These are phyloP conservation scores for Diaporthe longicolla DNA, from an alignment of 2,329 filamentous ascomycete genomes.

Conservation along the genomic window DNA sequence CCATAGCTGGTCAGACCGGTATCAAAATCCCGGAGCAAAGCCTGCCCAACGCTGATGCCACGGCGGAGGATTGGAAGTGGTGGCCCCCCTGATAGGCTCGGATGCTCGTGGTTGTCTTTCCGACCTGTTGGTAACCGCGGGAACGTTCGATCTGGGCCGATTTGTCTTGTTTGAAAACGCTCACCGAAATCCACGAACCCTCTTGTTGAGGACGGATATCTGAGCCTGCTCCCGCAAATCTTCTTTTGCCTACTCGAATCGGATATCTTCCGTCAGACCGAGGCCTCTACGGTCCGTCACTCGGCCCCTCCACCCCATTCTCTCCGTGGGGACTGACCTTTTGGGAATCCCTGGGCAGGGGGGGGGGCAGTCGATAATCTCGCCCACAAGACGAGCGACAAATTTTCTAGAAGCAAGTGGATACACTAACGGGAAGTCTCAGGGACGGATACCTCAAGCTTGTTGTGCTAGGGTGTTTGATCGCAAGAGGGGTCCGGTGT, in stretches of 20 bases:
- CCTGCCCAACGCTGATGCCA: slow-evolving; percentile 15
- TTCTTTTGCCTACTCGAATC: slow-evolving; percentile 3
- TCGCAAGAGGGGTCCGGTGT: slow-evolving; percentile 19
- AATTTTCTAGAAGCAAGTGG: slow-evolving; percentile 31
- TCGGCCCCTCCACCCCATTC: not conserved
- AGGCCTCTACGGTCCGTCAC: slow-evolving; percentile 12
- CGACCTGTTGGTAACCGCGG: slow-evolving; percentile 18
- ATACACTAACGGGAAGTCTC: slow-evolving; percentile 13
- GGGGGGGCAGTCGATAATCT: slow-evolving; percentile 20
- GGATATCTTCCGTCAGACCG: slow-evolving; percentile 20
- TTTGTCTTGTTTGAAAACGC: slow-evolving; percentile 25
- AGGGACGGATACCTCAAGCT: slow-evolving; percentile 29
- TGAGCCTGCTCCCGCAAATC: not conserved
- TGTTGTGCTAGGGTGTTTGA: slow-evolving; percentile 23
- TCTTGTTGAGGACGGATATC: not conserved
- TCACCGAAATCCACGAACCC: slow-evolving; percentile 9
- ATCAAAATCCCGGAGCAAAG: slow-evolving; percentile 5
- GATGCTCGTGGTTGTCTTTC: not conserved
- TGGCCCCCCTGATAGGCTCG: slow-evolving; percentile 13
- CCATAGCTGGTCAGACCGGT: slow-evolving; percentile 27
- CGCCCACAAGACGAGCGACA: slow-evolving; percentile 27
- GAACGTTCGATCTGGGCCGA: slow-evolving; percentile 17
- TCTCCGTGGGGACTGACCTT: slow-evolving; percentile 7
- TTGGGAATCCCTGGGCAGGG: not conserved
- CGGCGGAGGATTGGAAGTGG: slow-evolving; percentile 1